A percentile compares a stretch with the other conserved stretches of the same genome.
These are phyloP conservation scores for Triglochin maritima DNA, from an alignment of 106 monocot species.

Conservation along the genomic window DNA sequence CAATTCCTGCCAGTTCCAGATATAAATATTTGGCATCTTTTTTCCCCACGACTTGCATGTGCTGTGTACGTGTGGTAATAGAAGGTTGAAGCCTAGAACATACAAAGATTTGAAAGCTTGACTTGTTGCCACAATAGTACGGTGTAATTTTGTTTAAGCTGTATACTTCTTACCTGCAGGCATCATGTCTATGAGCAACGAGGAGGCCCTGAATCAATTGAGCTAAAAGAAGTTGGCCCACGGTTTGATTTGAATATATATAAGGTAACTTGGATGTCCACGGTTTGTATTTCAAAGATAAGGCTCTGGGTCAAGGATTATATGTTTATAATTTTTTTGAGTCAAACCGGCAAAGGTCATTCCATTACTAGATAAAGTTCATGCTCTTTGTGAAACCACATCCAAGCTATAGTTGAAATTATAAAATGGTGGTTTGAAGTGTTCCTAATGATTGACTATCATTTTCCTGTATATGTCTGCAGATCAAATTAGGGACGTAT, in stretches of 20 bases:
- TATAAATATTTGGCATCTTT: no score
- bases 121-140: no score
- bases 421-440: neutral
- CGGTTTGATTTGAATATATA: constrained; percentile 79
- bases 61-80: no score
- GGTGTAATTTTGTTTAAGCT: no score
- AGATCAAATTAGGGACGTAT: constrained; percentile 87
- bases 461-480: constrained; percentile 1
- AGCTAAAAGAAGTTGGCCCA: constrained; percentile 89
- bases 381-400: no score
- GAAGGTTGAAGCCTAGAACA: no score
- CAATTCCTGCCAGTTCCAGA: no score
- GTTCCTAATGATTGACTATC: neutral
- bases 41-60: no score
- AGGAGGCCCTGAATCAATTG: constrained; percentile 81
- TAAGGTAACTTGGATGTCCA: constrained; percentile 30
- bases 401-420: no score
- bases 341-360: no score
- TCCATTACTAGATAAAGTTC: no score
- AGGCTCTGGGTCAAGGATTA: neutral
- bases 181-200: constrained; percentile 86
- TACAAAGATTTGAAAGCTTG: no score
- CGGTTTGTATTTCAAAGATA: neutral
- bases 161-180: constrained; percentile 21
- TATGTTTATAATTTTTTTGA: neutral